phyloP scores from a whole-genome alignment of 2,329 filamentous ascomycete genomes.

The Cytospora schulzeri region DNA sequence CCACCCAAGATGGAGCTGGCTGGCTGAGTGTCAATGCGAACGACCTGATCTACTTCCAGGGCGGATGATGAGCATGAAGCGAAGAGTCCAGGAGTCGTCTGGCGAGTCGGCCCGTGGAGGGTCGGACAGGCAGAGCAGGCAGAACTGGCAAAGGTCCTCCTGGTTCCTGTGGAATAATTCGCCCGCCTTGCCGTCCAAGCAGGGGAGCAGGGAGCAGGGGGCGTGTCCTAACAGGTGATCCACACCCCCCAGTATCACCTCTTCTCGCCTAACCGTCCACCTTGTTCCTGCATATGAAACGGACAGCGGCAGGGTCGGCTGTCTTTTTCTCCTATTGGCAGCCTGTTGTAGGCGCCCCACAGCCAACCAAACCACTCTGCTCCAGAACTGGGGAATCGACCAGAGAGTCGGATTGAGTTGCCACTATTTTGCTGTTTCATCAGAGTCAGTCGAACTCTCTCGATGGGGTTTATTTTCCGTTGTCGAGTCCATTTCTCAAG shows the following conservation, averaged over 20 bases:
- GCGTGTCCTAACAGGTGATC: background rate
- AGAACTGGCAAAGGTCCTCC: background rate
- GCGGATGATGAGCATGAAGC: background rate
- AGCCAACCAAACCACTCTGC: slow-evolving; percentile 14
- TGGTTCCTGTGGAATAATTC: background rate
- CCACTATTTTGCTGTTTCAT: background rate
- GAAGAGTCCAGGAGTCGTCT: background rate
- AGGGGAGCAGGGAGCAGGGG: too few relatives aligned
- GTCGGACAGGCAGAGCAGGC: background rate
- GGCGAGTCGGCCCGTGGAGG: background rate
- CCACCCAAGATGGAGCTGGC: background rate
- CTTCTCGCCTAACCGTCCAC: slow-evolving; percentile 11
- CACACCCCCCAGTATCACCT: slow-evolving; percentile 11
- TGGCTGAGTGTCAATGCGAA: background rate
- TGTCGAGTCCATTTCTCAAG: background rate
- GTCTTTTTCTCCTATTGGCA: slow-evolving; percentile 22
- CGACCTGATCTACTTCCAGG: background rate
- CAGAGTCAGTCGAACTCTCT: background rate
- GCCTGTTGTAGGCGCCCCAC: slow-evolving; percentile 12
- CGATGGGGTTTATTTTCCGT: background rate
- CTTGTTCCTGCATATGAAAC: slow-evolving; percentile 25
- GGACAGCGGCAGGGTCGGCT: slow-evolving; percentile 12
- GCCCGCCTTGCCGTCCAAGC: slow-evolving; percentile 10
- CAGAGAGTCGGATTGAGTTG: slow-evolving; percentile 1
- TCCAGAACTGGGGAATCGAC: background rate